A percentile compares a stretch with the other conserved stretches of the same genome.
Evolutionary conservation across 1,284 basidiomycete genomes (phyloP).

Genomic region (Tranzscheliella williamsii): DNA sequence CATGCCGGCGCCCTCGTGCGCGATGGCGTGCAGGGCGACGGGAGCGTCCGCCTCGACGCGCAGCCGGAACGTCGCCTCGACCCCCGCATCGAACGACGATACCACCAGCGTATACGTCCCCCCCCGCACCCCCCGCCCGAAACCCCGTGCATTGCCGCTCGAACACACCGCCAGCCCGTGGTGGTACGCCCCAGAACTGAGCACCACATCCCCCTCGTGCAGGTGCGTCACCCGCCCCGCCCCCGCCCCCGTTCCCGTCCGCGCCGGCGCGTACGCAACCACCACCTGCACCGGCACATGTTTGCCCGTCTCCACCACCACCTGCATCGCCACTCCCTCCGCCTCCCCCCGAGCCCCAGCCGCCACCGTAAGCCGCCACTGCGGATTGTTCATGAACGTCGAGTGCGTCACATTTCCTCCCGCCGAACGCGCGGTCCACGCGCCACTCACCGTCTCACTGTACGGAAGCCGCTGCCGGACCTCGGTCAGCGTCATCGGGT

Average conservation of each 20-base stretch:
- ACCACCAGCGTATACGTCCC: slow-evolving; percentile 80
- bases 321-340: slow-evolving; percentile 54
- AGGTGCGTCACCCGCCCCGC: slow-evolving; percentile 65
- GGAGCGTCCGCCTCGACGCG: slow-evolving; percentile 67
- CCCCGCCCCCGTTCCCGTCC: background rate
- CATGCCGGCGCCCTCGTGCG: slow-evolving; percentile 88
- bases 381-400: slow-evolving; percentile 86
- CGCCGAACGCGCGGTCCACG: slow-evolving; percentile 72
- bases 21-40: slow-evolving; percentile 61
- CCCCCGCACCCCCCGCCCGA: slow-evolving; percentile 2
- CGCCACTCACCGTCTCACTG: slow-evolving; percentile 25
- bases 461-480: slow-evolving; percentile 26
- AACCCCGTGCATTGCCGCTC: slow-evolving; percentile 8
- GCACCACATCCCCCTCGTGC: slow-evolving; percentile 70
- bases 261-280: slow-evolving; percentile 63
- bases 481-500: slow-evolving; percentile 15
- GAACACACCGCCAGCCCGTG: slow-evolving; percentile 74
- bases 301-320: slow-evolving; percentile 69
- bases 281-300: slow-evolving; percentile 75
- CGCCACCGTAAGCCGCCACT: slow-evolving; percentile 69
- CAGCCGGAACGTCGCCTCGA: slow-evolving; percentile 71
- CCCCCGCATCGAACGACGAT: slow-evolving; percentile 77
- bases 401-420: slow-evolving; percentile 81
- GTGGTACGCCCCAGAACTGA: slow-evolving; percentile 77
- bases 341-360: background rate